Percentiles rank a stretch among this genome's conserved stretches.
Conservation (phyloP, 306 rosid genomes). For the Luffa aegyptiaca region DNA sequence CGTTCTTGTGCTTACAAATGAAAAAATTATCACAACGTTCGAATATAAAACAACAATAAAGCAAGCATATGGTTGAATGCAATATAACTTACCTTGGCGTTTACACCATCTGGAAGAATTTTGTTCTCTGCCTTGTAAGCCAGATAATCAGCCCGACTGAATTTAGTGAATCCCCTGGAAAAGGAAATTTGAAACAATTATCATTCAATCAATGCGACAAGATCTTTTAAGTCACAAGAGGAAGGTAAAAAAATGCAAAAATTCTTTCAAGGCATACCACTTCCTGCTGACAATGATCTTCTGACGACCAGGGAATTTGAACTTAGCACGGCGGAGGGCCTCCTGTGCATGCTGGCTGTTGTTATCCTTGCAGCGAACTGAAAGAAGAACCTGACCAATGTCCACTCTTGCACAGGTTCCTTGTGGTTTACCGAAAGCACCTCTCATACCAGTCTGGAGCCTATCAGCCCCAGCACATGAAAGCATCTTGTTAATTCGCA, state of each 20-base stretch:
- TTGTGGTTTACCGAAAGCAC: constrained; percentile 1
- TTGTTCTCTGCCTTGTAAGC: neutral
- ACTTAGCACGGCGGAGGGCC: constrained; percentile 7
- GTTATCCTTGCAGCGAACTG: constrained; percentile 7
- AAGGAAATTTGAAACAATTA: neutral
- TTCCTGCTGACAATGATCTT: constrained; percentile 9
- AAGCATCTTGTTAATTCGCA: constrained; percentile 8
- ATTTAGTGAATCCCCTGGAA: constrained; percentile 7
- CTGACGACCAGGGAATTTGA: constrained; percentile 8
- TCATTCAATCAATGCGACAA: neutral
- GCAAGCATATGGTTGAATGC: too few species aligned
- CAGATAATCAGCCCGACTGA: constrained; percentile 5
- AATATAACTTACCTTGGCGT: neutral
- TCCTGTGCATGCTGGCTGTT: constrained; percentile 7
- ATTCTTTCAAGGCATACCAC: neutral
- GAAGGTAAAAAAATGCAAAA: neutral
- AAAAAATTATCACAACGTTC: too few species aligned
- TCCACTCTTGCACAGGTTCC: constrained; percentile 6
- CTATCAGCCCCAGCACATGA: constrained; percentile 13
- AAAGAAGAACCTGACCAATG: constrained; percentile 6
- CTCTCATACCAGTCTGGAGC: constrained; percentile 12
- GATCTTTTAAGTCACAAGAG: neutral
- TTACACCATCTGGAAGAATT: constrained; percentile 4
- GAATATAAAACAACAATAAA: too few species aligned
- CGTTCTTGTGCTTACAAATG: too few species aligned